These are phyloP conservation scores for Salix exigua DNA, from an alignment of 345 rosid species.

Conservation along the genomic window DNA sequence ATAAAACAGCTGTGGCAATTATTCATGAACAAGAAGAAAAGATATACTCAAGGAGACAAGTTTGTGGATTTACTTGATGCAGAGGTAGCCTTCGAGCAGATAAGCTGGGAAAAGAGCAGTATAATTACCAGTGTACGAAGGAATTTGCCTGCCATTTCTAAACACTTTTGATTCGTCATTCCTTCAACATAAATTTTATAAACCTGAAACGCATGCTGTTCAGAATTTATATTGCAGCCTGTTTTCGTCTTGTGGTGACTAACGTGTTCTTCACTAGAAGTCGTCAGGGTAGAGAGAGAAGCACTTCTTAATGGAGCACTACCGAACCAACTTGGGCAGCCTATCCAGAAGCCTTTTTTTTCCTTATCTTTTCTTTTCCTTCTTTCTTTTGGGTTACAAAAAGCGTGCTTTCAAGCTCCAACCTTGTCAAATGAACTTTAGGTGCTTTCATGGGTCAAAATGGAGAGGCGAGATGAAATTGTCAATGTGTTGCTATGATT, in stretches of 20 bases:
- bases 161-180: neutral
- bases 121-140: neutral
- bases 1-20: too few species aligned
- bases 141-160: neutral
- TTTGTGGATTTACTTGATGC: neutral
- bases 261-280: neutral
- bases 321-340: neutral
- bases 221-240: neutral
- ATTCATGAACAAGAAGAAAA: neutral
- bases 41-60: neutral
- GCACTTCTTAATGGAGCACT: neutral
- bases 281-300: neutral
- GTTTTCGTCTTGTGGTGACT: neutral
- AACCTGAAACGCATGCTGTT: neutral
- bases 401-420: neutral
- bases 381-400: too few species aligned
- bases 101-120: neutral
- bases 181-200: neutral
- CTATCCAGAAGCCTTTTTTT: neutral
- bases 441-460: neutral
- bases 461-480: neutral
- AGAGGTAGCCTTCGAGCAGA: conserved; percentile 6
- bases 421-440: neutral
- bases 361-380: too few species aligned
- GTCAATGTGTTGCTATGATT: neutral